phyloP scores from a whole-genome alignment of 768 basidiomycete species.

The Naematelia encephala region DNA sequence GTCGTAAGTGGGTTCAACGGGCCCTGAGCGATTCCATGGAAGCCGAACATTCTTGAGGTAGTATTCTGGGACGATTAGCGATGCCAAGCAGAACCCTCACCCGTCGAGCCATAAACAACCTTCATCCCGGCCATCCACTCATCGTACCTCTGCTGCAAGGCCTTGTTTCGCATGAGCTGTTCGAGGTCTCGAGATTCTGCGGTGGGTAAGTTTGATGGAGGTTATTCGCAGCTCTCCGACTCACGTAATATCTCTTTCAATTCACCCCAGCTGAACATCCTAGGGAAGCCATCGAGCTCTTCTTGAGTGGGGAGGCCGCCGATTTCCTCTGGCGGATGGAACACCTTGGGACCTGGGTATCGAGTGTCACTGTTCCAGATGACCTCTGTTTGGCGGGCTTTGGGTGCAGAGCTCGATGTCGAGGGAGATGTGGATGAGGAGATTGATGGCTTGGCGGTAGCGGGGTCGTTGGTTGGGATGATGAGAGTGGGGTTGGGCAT shows the following conservation, averaged over 20 bases:
- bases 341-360: constrained; percentile 37
- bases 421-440: not conserved
- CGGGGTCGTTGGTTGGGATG: too few species aligned
- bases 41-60: constrained; percentile 43
- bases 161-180: constrained; percentile 35
- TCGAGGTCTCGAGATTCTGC: constrained; percentile 30
- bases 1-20: constrained; percentile 13
- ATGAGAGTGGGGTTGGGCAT: not conserved
- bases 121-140: constrained; percentile 38
- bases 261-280: constrained; percentile 48
- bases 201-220: constrained; percentile 13
- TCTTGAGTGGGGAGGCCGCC: constrained; percentile 44
- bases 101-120: constrained; percentile 38
- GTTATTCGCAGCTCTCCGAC: not conserved
- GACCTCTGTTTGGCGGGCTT: not conserved
- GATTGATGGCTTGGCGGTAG: too few species aligned
- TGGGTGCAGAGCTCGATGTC: not conserved
- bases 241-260: constrained; percentile 38
- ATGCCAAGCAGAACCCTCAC: constrained; percentile 27
- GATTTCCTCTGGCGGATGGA: constrained; percentile 31
- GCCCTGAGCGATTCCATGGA: constrained; percentile 26
- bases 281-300: constrained; percentile 44
- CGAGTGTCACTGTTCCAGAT: constrained; percentile 32
- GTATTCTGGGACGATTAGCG: constrained; percentile 38
- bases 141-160: constrained; percentile 42